Base-by-base conservation (phyloP, 208 protist genomes). In the Wallacemonas sp. region DNA sequence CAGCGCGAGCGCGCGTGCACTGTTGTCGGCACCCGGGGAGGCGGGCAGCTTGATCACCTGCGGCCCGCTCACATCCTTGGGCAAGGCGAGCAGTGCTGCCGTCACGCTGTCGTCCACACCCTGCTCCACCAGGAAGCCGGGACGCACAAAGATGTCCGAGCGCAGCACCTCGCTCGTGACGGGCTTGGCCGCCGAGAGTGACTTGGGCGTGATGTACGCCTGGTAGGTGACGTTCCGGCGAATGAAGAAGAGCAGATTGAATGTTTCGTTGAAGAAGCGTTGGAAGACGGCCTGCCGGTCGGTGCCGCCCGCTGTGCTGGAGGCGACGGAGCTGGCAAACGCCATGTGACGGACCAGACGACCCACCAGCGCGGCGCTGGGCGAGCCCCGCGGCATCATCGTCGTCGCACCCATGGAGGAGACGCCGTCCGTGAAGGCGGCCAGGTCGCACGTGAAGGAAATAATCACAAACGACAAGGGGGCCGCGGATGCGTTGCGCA, bases 91-190 rank as follows among this genome's bases (percentile, higher is more conserved):
- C 14, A 92, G 57, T 4, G 89, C 84, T 23, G 79, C 79, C 20
- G 89, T 91, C 32, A 92, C 81, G 36, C 81, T 76, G 69, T 92
- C 85, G 65, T 91, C 85, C 11, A 86, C 79, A 25, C 81, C 79
- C 12, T 69, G 63, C 44, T 88, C 74, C 1, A 87, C 49, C 4
- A 94, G 68, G 61, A 74, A 78, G 14, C 65, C 48, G 23, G 70
- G 52, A 26, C 73, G 67, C 16, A 72, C 89, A 55, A 94, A 77
- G 2, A 83, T 66, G 46, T 82, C 77, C 25, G 92, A 50, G 1
- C 59, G 57, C 26, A 70, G 12, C 3, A 29, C 20, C 8, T 68
- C 63, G 63, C 16, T 62, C 23, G 18, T n/a, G 36, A 32, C 29
- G 49, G 25, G 32, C 20, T 46, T 23, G 20, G 10, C 32, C 32